Evolutionary conservation across 495 filamentous ascomycete species (phyloP).

Genomic region (Astrothelium subdiscretum): DNA sequence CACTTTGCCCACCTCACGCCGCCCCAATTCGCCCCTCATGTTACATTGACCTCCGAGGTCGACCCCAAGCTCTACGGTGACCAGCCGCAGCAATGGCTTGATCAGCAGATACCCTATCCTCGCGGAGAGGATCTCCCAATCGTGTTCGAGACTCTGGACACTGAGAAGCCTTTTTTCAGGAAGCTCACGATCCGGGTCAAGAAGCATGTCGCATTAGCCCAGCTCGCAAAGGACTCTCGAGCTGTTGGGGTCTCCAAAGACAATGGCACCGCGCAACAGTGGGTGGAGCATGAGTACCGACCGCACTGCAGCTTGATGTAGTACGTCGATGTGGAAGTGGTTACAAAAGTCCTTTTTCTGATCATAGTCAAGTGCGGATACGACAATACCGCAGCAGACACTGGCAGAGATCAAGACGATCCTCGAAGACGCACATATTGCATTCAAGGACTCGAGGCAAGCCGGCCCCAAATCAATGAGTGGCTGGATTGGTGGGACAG

Average conservation of each 20-base stretch:
- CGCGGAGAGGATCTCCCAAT: not conserved
- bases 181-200: slow-evolving; percentile 20
- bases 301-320: slow-evolving; percentile 28
- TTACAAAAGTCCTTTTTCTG: not conserved
- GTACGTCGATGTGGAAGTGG: slow-evolving; percentile 15
- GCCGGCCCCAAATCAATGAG: slow-evolving; percentile 12
- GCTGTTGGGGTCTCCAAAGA: slow-evolving; percentile 7
- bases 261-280: slow-evolving; percentile 12
- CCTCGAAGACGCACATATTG: slow-evolving; percentile 13
- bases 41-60: slow-evolving; percentile 26
- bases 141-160: slow-evolving; percentile 5
- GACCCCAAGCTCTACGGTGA: slow-evolving; percentile 5
- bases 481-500: slow-evolving; percentile 18
- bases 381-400: not conserved
- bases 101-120: not conserved
- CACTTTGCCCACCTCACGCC: slow-evolving; percentile 7
- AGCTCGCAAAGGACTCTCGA: slow-evolving; percentile 9
- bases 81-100: slow-evolving; percentile 22
- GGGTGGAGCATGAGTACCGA: slow-evolving; percentile 20
- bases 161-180: slow-evolving; percentile 18
- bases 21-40: slow-evolving; percentile 23
- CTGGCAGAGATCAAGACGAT: slow-evolving; percentile 12
- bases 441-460: not conserved
- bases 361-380: not conserved
- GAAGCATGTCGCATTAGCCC: slow-evolving; percentile 13